A percentile compares a stretch with the other conserved stretches of the same genome.
Evolutionary conservation across 2,329 filamentous ascomycete species (phyloP).

Genomic region (Pestalotiopsis sp.): DNA sequence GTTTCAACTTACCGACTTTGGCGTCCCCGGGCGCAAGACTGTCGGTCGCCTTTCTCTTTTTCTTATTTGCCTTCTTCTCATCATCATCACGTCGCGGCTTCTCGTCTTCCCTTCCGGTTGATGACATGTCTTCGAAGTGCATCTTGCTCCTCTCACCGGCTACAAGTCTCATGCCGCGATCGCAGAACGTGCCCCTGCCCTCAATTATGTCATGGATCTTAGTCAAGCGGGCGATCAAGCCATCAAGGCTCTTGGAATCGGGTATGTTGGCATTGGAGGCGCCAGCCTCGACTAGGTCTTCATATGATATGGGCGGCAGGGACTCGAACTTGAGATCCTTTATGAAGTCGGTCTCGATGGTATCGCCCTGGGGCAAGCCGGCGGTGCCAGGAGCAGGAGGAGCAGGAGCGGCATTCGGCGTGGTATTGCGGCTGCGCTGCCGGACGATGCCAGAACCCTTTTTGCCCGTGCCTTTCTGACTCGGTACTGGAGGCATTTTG

Average conservation of each 20-base stretch:
- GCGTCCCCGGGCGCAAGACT: constrained; percentile 56
- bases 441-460: constrained; percentile 63
- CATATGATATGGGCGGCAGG: constrained; percentile 62
- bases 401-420: constrained; percentile 57
- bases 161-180: constrained; percentile 72
- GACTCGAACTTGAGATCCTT: constrained; percentile 57
- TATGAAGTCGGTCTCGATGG: constrained; percentile 64
- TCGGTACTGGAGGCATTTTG: constrained; percentile 58
- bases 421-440: constrained; percentile 76
- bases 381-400: constrained; percentile 39
- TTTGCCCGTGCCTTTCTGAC: constrained; percentile 65
- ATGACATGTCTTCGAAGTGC: constrained; percentile 51
- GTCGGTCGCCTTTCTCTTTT: constrained; percentile 75
- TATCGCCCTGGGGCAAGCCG: constrained; percentile 50
- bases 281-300: constrained; percentile 68
- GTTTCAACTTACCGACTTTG: constrained; percentile 25
- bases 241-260: constrained; percentile 63
- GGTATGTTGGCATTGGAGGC: constrained; percentile 59
- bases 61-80: constrained; percentile 65
- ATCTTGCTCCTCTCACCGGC: constrained; percentile 62
- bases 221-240: constrained; percentile 64
- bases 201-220: constrained; percentile 67
- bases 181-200: constrained; percentile 65
- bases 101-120: constrained; percentile 49
- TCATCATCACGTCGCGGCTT: constrained; percentile 47